phyloP scores from a whole-genome alignment of 1,284 basidiomycete species.

The Microbotryum saponariae region DNA sequence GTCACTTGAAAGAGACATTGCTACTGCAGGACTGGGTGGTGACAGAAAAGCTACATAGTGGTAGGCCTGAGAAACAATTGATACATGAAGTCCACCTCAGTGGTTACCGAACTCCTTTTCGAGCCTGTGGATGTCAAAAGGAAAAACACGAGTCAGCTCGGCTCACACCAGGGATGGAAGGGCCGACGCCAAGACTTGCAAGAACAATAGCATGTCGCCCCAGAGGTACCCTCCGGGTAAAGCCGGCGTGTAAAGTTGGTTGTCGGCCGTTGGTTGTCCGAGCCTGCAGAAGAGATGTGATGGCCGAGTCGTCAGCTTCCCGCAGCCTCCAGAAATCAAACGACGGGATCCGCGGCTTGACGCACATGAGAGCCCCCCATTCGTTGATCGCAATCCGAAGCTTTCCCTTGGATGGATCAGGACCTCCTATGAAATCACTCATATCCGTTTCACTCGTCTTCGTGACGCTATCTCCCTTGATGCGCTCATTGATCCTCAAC shows the following conservation, averaged over 20 bases:
- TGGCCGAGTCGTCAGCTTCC: neutral
- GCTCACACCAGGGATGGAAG: neutral
- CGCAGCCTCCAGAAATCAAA: neutral
- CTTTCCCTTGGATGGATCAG: neutral
- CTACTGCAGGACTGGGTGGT: no score
- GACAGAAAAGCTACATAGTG: no score
- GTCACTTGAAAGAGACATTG: no score
- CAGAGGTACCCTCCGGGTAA: slow-evolving; percentile 23
- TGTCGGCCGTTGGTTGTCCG: slow-evolving; percentile 19
- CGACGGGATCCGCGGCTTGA: neutral
- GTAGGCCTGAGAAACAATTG: no score
- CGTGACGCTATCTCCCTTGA: no score
- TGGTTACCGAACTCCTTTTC: no score
- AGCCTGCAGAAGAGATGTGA: slow-evolving; percentile 6
- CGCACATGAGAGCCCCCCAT: slow-evolving; percentile 26
- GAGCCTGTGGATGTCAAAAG: no score
- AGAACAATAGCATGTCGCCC: slow-evolving; percentile 28
- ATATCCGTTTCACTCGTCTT: no score
- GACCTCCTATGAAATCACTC: neutral
- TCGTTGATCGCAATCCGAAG: slow-evolving; percentile 19
- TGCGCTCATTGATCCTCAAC: no score
- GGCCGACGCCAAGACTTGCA: slow-evolving; percentile 5
- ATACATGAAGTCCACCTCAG: no score
- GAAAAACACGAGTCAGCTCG: no score
- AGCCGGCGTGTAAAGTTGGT: slow-evolving; percentile 12